Evolutionary conservation across 2,329 filamentous ascomycete genomes (phyloP), one percentile per base, ranked within the genome.

Genomic region (Fusarium robinianum): DNA sequence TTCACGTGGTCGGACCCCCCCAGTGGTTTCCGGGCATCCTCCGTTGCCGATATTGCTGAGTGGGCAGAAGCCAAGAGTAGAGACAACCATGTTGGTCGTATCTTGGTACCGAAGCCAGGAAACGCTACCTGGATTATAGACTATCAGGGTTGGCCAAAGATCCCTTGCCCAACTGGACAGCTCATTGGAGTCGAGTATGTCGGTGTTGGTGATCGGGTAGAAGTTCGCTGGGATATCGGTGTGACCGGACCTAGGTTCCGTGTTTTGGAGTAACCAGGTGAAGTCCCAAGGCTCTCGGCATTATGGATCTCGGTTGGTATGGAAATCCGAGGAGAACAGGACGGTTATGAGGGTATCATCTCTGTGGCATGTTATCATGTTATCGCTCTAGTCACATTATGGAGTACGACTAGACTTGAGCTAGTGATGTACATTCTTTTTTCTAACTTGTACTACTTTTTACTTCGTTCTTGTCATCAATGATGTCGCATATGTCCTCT

Each of bases 221-320:
- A 38, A 24, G 38, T 50, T 31, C 41, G 41, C n/a, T 49, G 37
- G 41, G 46, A 49, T 21, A 49, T 46, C 22, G 41, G 37, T 2
- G 41, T 49, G 8, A 46, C 46, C 7, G 46, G 37, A 5, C 41
- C 37, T 17, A 46, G 41, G 7, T 46, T 46, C 16, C 12, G 30
- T 23, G 29, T 49, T 18, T 14, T 30, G 4, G 27, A 23, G 10
- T 41, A 37, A 31, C 14, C 30, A 2, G 7, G 21, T 18, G 17
- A 9, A n/a, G n/a, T n/a, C n/a, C n/a, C n/a, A n/a, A n/a, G n/a
- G n/a, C n/a, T n/a, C n/a, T n/a, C n/a, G n/a, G n/a, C n/a, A n/a
- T n/a, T n/a, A n/a, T n/a, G n/a, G n/a, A n/a, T n/a, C n/a, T n/a
- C n/a, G n/a, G n/a, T n/a, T n/a, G n/a, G n/a, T n/a, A n/a, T n/a